Evolutionary conservation across 2,329 filamentous ascomycete genomes (phyloP), one percentile per base, ranked within the genome.

Genomic region (Xylariaceae sp.): DNA sequence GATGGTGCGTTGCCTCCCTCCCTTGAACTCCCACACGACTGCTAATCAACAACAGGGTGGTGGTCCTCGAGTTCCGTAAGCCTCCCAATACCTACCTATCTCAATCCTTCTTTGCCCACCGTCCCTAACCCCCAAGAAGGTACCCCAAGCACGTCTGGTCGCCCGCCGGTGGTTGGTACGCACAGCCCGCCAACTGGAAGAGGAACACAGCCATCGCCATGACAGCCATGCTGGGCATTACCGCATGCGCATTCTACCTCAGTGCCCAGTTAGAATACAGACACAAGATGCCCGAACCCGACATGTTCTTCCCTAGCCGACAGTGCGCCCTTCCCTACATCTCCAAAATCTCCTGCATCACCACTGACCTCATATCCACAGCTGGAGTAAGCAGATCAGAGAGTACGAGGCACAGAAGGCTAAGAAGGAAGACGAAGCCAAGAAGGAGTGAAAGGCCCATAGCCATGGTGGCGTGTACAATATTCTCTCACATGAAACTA

Each of bases 131-230:
- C 47, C 43, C 38, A 23, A 41, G 46, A 23, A 95, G 89, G 65
- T 95, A 95, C 73, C 91, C 90, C 69, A 96, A 95, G 79, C 92
- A 98, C 78, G 89, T 98, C 79, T 98, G 93, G 93, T 97, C 93
- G 64, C 93, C 93, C 52, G 78, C 92, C 55, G 93, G 93, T 79
- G 93, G 93, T 71, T 98, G 93, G 93, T 98, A 98, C 72, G 75
- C 85, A 44, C 92, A 95, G 68, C 93, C 93, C 43, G 76, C 80
- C 57, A 98, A 98, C 78, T 98, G 93, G 93, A 93, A 86, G 68
- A 73, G 75, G 62, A 98, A 98, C 76, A 98, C 93, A 5, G 77
- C 85, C 44, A 75, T 93, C 56, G 82, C 90, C 64, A 79, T 80
- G 49, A 77, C 74, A 38, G 78, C 85, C 45, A 74, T 93, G 41